phyloP scores from a whole-genome alignment of 1,284 basidiomycete genomes.

The Ganoderma lingzhi region DNA sequence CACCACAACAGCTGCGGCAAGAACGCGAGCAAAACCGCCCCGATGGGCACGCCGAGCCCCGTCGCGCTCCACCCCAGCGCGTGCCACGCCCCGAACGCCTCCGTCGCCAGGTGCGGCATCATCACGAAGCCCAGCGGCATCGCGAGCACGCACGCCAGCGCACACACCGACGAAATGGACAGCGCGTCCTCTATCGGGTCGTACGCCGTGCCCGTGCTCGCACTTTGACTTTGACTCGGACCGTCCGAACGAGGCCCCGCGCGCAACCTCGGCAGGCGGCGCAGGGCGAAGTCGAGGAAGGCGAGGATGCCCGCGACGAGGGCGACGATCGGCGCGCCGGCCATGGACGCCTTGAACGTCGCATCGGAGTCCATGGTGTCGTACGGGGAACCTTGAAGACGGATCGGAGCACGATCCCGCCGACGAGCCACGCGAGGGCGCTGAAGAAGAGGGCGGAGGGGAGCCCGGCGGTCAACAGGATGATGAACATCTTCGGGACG shows the following conservation, averaged over 20 bases:
- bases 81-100: background rate
- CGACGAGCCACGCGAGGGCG: background rate
- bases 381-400: background rate
- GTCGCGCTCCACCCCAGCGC: too few relatives aligned
- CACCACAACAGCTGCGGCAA: too few relatives aligned
- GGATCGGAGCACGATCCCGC: background rate
- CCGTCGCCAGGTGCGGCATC: background rate
- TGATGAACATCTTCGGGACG: background rate
- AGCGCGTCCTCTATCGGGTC: background rate
- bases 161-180: background rate
- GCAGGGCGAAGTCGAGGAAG: background rate
- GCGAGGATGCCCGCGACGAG: background rate
- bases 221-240: background rate
- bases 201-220: background rate
- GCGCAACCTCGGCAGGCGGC: background rate
- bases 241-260: background rate
- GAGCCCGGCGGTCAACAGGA: background rate
- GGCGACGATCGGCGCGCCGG: background rate
- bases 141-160: background rate
- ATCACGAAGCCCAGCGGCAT: background rate
- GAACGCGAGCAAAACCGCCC: too few relatives aligned
- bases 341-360: background rate
- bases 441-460: background rate
- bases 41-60: too few relatives aligned
- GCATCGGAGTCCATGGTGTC: background rate